phyloP scores from a whole-genome alignment of 768 basidiomycete species.

The Sistotremastrum niveocremeum region DNA sequence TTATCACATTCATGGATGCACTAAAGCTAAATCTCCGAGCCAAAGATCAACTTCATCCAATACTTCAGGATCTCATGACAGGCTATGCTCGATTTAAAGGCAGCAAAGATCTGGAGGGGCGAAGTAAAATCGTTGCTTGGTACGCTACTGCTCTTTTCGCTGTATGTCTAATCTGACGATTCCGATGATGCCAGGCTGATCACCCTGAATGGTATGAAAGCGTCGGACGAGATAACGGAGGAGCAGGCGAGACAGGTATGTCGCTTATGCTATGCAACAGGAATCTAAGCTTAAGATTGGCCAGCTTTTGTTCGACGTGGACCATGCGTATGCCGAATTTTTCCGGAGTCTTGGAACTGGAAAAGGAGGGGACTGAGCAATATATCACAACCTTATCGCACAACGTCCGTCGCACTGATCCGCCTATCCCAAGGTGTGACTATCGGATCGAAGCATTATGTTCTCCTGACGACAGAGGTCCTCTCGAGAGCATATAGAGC shows the following conservation, averaged over 20 bases:
- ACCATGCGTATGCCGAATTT: slow-evolving; percentile 91
- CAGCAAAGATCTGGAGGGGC: slow-evolving; percentile 92
- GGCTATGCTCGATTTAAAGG: slow-evolving; percentile 91
- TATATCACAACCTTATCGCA: not conserved
- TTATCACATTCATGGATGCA: slow-evolving; percentile 98
- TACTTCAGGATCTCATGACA: slow-evolving; percentile 89
- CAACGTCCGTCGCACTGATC: too few species aligned
- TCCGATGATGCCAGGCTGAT: slow-evolving; percentile 53
- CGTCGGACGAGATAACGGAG: slow-evolving; percentile 89
- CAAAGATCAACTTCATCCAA: slow-evolving; percentile 92
- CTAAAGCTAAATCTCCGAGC: slow-evolving; percentile 86
- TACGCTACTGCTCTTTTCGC: slow-evolving; percentile 21
- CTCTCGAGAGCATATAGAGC: too few species aligned
- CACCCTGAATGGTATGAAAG: slow-evolving; percentile 92
- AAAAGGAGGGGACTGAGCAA: slow-evolving; percentile 12
- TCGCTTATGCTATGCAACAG: slow-evolving; percentile 1
- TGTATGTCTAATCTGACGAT: not conserved
- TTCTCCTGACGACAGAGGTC: too few species aligned
- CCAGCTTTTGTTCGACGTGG: slow-evolving; percentile 91
- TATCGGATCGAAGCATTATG: too few species aligned
- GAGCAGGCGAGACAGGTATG: slow-evolving; percentile 86
- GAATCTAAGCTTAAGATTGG: not conserved
- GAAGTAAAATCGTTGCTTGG: slow-evolving; percentile 90
- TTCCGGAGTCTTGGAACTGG: slow-evolving; percentile 55
- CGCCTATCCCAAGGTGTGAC: too few species aligned